phyloP scores from a whole-genome alignment of 768 basidiomycete species.

The Suillus plorans region DNA sequence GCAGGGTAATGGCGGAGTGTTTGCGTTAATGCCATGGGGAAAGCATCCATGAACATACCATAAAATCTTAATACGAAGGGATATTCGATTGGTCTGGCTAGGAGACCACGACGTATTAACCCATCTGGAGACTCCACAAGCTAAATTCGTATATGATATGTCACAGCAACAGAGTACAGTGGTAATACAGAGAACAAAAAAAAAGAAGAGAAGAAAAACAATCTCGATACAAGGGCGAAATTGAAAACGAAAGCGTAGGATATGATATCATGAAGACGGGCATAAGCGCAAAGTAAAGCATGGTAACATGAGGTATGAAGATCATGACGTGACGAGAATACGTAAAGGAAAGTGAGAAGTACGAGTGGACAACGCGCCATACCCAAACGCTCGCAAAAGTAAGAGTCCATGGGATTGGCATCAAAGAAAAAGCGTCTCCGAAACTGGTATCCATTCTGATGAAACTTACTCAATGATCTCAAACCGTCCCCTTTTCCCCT shows the following conservation, averaged over 20 bases:
- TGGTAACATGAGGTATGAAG: slow-evolving; percentile 1
- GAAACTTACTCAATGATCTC: slow-evolving; percentile 52
- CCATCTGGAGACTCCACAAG: neutral
- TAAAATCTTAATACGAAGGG: neutral
- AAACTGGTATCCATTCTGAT: neutral
- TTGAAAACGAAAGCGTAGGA: slow-evolving; percentile 6
- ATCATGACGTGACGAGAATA: neutral
- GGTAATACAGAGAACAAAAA: slow-evolving; percentile 7
- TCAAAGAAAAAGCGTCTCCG: neutral
- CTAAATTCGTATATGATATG: slow-evolving; percentile 25
- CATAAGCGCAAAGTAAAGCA: slow-evolving; percentile 2
- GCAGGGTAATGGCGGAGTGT: neutral
- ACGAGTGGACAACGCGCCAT: neutral
- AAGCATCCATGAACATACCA: neutral
- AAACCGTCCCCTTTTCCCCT: slow-evolving; percentile 59
- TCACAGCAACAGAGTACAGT: slow-evolving; percentile 7
- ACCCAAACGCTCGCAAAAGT: neutral
- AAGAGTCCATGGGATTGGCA: neutral
- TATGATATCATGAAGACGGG: slow-evolving; percentile 13
- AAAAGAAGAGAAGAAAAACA: neutral
- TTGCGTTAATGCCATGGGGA: neutral
- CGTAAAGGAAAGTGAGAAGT: neutral
- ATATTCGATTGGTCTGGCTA: neutral
- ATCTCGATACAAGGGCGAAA: neutral
- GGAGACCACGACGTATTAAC: neutral